Evolutionary conservation across 192 early-diverging fungal species (phyloP), one percentile per base, ranked within the genome.

Genomic region (Coemansia sp.): DNA sequence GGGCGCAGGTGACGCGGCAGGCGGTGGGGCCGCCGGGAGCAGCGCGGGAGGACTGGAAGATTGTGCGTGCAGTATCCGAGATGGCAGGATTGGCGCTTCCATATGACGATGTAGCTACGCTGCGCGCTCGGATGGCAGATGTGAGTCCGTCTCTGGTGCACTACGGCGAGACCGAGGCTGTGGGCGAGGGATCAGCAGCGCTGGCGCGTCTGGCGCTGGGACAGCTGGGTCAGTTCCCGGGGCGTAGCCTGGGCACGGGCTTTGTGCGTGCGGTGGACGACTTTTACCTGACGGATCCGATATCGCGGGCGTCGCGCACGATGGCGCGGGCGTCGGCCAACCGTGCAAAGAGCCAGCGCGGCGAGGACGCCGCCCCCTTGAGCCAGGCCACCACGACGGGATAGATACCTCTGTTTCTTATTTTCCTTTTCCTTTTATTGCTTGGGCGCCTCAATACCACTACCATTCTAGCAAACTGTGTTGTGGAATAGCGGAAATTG

Each of bases 21-120:
- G 90, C 94, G 9, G 94, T 98, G 16, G 80, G 82, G 31, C 85
- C 88, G 5, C 91, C 92, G 7, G 85, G 78, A 14, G 88, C 82
- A 26, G 88, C 96, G 7, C 91, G 96, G 42, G 94, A 96, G 52
- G 96, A 99, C 79, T 99, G 96, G 96, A 96, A 94, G 85, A 94
- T 99, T 44, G 78, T 99, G 35, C 90, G 96, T 32, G 96, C 96
- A 4, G 70, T 99, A 25, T 92, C 92, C 4, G 92, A 99, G 70
- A 76, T 91, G n/a, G 76, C 83, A 23, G 93, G 91, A 0, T 68
- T 82, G 12, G 67, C 86, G 5, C 74, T 99, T 23, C 85, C 92
- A 17, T 99, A 99, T 60, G 91, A 99, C 52, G 89, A 96, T 56
- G 60, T 91, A 9, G 48, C 68, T 3, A 73, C 84, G 18, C 75